phyloP scores from a whole-genome alignment of 345 rosid genomes.

The Citrus glauca region DNA sequence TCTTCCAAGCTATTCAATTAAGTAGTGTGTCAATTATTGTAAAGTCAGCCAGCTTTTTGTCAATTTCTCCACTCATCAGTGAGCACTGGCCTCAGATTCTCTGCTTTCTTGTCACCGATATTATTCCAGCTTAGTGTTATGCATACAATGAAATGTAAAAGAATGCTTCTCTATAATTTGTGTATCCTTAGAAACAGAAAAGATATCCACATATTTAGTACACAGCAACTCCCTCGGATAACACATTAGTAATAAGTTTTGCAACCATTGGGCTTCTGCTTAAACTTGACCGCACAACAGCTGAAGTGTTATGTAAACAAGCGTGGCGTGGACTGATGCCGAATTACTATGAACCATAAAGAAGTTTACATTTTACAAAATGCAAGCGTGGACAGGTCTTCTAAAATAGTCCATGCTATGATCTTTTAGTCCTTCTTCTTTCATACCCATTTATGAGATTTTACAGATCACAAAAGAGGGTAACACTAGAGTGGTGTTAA shows the following conservation, averaged over 20 bases:
- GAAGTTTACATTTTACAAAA: background rate
- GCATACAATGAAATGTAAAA: background rate
- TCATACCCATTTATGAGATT: background rate
- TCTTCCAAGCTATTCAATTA: background rate
- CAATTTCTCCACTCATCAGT: conserved; percentile 4
- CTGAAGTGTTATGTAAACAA: too few relatives aligned
- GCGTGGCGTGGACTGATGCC: background rate
- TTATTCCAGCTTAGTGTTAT: conserved; percentile 1
- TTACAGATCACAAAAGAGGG: background rate
- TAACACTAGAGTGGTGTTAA: background rate
- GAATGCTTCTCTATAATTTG: background rate
- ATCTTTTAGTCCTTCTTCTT: background rate
- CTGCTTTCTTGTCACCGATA: conserved; percentile 1
- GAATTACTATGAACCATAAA: background rate
- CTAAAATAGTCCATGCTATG: too few relatives aligned
- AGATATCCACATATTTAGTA: background rate
- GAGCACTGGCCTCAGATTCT: conserved; percentile 13
- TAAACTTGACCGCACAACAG: too few relatives aligned
- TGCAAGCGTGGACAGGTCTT: too few relatives aligned
- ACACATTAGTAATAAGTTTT: background rate
- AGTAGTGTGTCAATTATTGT: background rate
- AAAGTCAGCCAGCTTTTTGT: background rate
- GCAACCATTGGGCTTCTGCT: too few relatives aligned
- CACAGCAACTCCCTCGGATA: background rate
- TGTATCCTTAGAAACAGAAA: background rate